Evolutionary conservation across 768 basidiomycete genomes (phyloP).

Genomic region (Epithele typhae): DNA sequence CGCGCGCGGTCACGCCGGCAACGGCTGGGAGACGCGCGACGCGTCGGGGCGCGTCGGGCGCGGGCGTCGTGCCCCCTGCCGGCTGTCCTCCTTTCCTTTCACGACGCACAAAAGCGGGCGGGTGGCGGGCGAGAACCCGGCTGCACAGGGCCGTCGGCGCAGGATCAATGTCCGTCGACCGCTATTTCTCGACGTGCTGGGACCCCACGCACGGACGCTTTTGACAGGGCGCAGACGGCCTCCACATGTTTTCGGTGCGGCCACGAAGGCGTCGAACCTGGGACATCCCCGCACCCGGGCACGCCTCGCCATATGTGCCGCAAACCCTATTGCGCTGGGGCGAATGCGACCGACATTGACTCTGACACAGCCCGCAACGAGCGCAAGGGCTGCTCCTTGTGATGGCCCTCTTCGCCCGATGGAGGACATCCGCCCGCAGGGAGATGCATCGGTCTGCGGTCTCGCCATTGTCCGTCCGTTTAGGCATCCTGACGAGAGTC

Average conservation of each 20-base stretch:
- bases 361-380: background rate
- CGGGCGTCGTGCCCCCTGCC: background rate
- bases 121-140: background rate
- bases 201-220: conserved; percentile 6
- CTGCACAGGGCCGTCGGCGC: background rate
- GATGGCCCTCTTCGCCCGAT: conserved; percentile 8
- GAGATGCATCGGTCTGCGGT: conserved; percentile 11
- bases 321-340: background rate
- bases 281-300: conserved; percentile 10
- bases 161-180: conserved; percentile 1
- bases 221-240: conserved; percentile 11
- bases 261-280: conserved; percentile 12
- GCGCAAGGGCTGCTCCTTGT: conserved; percentile 1
- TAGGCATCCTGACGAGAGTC: conserved; percentile 8
- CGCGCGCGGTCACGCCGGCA: no score
- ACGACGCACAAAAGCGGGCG: background rate
- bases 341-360: background rate
- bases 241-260: conserved; percentile 17
- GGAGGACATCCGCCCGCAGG: conserved; percentile 11
- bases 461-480: conserved; percentile 18
- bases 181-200: conserved; percentile 10
- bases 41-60: no score
- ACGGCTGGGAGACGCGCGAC: no score
- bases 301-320: conserved; percentile 9
- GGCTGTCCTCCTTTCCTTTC: conserved; percentile 1